phyloP scores from a whole-genome alignment of 805 yeast genomes.

The Torulaspora franciscae region DNA sequence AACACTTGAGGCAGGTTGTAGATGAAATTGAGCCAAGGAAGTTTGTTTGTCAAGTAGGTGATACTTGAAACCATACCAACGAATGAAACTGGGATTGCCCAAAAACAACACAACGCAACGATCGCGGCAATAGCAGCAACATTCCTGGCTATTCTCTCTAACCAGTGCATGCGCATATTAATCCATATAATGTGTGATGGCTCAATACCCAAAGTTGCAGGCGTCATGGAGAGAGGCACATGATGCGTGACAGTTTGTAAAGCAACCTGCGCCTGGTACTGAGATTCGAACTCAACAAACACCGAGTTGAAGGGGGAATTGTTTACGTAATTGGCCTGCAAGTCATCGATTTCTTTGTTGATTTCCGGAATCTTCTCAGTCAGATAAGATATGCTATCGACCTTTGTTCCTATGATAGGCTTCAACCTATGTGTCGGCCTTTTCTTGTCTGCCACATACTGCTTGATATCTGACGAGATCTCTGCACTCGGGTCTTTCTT shows the following conservation, averaged over 20 bases:
- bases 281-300: constrained; percentile 73
- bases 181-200: constrained; percentile 65
- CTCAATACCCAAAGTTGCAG: constrained; percentile 57
- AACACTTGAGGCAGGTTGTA: constrained; percentile 49
- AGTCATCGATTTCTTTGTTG: constrained; percentile 49
- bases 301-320: constrained; percentile 69
- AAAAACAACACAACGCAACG: constrained; percentile 51
- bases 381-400: constrained; percentile 57
- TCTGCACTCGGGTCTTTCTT: constrained; percentile 49
- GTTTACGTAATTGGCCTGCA: constrained; percentile 48
- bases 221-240: constrained; percentile 57
- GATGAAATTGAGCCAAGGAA: constrained; percentile 53
- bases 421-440: constrained; percentile 55
- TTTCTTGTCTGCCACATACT: constrained; percentile 60
- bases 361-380: constrained; percentile 52
- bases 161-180: constrained; percentile 73
- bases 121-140: constrained; percentile 51
- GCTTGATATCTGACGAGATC: constrained; percentile 42
- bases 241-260: constrained; percentile 60
- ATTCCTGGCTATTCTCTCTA: constrained; percentile 60
- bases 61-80: constrained; percentile 71
- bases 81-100: constrained; percentile 78
- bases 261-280: constrained; percentile 71
- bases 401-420: constrained; percentile 49
- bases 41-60: constrained; percentile 53